These are phyloP conservation scores for Penicillium antarcticum DNA, from an alignment of 495 filamentous ascomycete species.

Conservation along the genomic window DNA sequence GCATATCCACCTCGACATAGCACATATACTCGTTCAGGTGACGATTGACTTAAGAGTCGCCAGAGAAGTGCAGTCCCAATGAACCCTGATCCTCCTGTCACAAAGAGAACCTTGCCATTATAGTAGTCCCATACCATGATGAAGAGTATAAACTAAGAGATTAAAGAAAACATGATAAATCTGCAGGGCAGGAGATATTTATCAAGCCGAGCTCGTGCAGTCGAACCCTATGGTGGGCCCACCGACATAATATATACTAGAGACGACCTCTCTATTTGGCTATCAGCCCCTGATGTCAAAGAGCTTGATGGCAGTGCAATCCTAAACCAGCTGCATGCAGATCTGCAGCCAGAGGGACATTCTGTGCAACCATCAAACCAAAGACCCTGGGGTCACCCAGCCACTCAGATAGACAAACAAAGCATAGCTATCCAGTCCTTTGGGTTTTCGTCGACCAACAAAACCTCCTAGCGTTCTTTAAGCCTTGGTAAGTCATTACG, in stretches of 20 bases:
- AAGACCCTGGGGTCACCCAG: conserved; percentile 1
- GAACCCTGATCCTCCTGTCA: conserved; percentile 23
- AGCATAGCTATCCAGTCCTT: neutral
- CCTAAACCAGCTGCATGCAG: conserved; percentile 7
- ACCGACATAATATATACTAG: neutral
- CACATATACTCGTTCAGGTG: conserved; percentile 21
- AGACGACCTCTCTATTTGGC: neutral
- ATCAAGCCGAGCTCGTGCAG: neutral
- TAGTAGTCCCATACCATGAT: conserved; percentile 29
- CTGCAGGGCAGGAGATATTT: conserved; percentile 6
- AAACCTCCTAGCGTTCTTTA: neutral
- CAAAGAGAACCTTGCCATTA: conserved; percentile 20
- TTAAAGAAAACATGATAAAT: neutral
- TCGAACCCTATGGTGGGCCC: conserved; percentile 4
- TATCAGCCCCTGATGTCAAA: neutral
- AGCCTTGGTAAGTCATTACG: neutral
- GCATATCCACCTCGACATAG: conserved; percentile 22
- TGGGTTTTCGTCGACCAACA: neutral
- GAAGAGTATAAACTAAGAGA: neutral
- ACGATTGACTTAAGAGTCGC: conserved; percentile 16
- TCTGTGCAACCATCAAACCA: conserved; percentile 15
- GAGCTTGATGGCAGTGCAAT: neutral
- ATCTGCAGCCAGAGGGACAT: conserved; percentile 16
- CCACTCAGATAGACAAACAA: conserved; percentile 4
- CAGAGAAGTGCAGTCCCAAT: conserved; percentile 23